Evolutionary conservation across 768 basidiomycete genomes (phyloP).

Genomic region (Saitozyma podzolica): DNA sequence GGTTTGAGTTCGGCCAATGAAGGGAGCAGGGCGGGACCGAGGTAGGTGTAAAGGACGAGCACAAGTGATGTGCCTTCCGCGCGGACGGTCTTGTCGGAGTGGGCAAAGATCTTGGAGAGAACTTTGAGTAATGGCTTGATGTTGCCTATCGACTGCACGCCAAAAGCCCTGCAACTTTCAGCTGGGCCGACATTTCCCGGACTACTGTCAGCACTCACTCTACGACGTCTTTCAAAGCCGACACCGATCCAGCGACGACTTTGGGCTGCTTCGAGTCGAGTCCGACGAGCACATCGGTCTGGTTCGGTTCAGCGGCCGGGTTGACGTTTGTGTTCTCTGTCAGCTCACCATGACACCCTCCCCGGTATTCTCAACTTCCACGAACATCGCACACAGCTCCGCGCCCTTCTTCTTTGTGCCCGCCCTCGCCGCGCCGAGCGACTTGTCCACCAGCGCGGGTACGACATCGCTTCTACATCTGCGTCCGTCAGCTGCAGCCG

Average conservation of each 20-base stretch:
- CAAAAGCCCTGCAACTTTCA: slow-evolving; percentile 65
- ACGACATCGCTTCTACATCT: slow-evolving; percentile 59
- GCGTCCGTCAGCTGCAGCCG: not conserved
- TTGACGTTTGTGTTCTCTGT: too few relatives aligned
- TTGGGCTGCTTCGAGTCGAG: slow-evolving; percentile 93
- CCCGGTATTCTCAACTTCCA: slow-evolving; percentile 87
- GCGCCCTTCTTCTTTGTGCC: slow-evolving; percentile 85
- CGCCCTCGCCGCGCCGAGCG: slow-evolving; percentile 82
- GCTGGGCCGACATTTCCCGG: not conserved
- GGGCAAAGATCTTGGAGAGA: slow-evolving; percentile 89
- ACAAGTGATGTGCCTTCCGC: slow-evolving; percentile 80
- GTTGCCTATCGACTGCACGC: slow-evolving; percentile 62
- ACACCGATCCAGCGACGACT: slow-evolving; percentile 74
- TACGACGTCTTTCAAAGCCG: slow-evolving; percentile 77
- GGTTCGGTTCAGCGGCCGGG: not conserved
- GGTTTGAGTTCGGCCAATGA: slow-evolving; percentile 89
- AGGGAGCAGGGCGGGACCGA: slow-evolving; percentile 78
- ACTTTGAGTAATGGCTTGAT: slow-evolving; percentile 74
- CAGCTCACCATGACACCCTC: slow-evolving; percentile 81
- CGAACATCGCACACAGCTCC: slow-evolving; percentile 83
- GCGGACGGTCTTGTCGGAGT: slow-evolving; percentile 92
- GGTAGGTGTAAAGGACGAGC: slow-evolving; percentile 76
- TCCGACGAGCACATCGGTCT: slow-evolving; percentile 81
- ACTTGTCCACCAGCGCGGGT: slow-evolving; percentile 94
- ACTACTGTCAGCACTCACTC: slow-evolving; percentile 59